Base-by-base conservation (phyloP, 169 alveolate species). In the Plasmodium gaboni region DNA sequence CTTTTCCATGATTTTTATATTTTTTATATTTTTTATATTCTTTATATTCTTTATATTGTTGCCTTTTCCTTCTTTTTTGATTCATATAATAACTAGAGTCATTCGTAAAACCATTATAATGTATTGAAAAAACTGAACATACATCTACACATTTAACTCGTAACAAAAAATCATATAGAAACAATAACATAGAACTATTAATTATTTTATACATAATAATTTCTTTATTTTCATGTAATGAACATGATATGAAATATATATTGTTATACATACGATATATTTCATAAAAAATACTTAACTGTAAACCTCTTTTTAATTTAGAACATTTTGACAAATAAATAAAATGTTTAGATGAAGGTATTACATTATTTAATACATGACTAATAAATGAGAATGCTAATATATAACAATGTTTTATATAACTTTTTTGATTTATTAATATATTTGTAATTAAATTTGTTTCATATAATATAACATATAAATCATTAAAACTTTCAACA, bases 241-340 rank as follows among this genome's bases (percentile, higher is more conserved):
- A 86, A 12, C 92, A 71, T 10, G 92, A 71, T 53, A 86, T 86
- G 70, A 86, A 86, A 86, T 86, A 86, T 7, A 86, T 71, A 48
- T 60, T 68, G 26, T 68, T 68, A 26, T 28, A 19, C 91, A 83
- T 67, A 48, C 55, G 83, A 42, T 83, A 67, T 53, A 83, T 42
- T 69, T 83, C 78, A 38, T 83, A 57, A 42, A 83, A 68, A 61
- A 83, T 59, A 38, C 91, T 55, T 8, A 51, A 38, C 42, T 83
- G 91, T 57, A 83, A 48, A n/a, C 73, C 53, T 26, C 85, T 83
- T 32, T 53, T 68, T 50, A 83, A 48, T 44, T 67, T 67, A 2
- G 19, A 19, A 53, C 10, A 83, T 68, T 83, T 69, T 1, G 91
- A 67, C 32, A 83, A 68, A 46, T 26, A 83, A 13, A 83, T 67